Base-by-base conservation (phyloP, 208 protist genomes). In the Porcisia hertigi region DNA sequence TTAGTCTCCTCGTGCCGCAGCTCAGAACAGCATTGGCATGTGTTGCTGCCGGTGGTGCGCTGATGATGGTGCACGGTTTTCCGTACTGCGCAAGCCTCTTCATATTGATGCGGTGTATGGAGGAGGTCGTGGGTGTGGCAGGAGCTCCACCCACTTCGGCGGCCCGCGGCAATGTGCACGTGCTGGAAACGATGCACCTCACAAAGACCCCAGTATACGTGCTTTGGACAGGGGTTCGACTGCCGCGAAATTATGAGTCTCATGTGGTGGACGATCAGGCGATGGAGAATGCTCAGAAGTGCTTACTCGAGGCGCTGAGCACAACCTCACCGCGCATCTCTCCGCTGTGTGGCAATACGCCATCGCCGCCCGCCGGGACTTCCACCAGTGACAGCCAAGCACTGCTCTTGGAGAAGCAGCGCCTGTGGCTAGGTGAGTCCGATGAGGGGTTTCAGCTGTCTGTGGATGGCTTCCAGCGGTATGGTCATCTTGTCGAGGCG, bases 21-120 rank as follows among this genome's bases (percentile, higher is more conserved):
- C 83, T 95, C 14, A 83, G 53, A n/a, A 47, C 85, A 6, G 91
- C 88, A 7, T 74, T 92, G 59, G 69, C 73, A 34, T 73, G 90
- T 52, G 83, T 88, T 39, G 75, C 79, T 59, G 72, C 85, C 3
- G 82, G 85, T 20, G 91, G 91, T 5, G 65, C 84, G 34, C 80
- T 92, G 39, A 94, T 96, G 92, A 65, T 94, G 45, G 88, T 96
- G 11, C 88, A 92, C 73, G 92, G 92, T 59, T 81, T 81, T 0
- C 89, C 92, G 34, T 83, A 94, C 72, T 96, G 88, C 67, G 89
- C 92, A 3, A 93, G 88, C 72, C 81, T 94, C 34, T 87, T 84
- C 58, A 92, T 96, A 70, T 52, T 94, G 8, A 73, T 96, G 25
- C 75, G 71, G 18, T 82, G 80, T 45, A 70, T 95, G 53, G 82